Percentiles rank a stretch among this genome's conserved stretches.
phyloP scores from a whole-genome alignment of 305 asterid genomes.

The Fraxinus velutina region DNA sequence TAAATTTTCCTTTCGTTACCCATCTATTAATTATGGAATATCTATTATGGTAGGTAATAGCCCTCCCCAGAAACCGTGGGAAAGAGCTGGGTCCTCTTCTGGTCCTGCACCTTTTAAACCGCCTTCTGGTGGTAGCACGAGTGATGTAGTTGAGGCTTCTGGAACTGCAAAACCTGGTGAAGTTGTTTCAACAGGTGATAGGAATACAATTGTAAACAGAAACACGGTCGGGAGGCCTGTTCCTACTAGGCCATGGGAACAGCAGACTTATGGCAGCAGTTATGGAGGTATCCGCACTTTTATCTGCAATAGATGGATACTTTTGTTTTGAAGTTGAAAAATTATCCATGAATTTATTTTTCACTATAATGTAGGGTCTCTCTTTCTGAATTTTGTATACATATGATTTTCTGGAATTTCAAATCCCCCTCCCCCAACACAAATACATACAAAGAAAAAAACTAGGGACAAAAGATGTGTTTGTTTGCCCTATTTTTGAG shows the following conservation, averaged over 20 bases:
- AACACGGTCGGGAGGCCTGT: conserved; percentile 73
- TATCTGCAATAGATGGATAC: not conserved
- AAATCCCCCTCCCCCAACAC: not conserved
- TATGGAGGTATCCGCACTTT: conserved; percentile 63
- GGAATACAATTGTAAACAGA: conserved; percentile 44
- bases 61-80: conserved; percentile 95
- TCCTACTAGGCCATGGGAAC: conserved; percentile 95
- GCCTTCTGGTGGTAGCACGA: conserved; percentile 80
- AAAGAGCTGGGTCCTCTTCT: conserved; percentile 74
- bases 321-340: not conserved
- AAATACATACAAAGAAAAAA: not conserved
- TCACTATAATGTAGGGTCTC: not conserved
- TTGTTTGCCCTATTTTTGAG: not conserved
- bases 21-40: conserved; percentile 14
- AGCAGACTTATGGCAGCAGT: conserved; percentile 63
- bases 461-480: not conserved
- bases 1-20: not conserved
- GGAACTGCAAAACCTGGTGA: conserved; percentile 95
- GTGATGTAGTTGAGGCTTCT: conserved; percentile 87
- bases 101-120: conserved; percentile 92
- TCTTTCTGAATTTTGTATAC: not conserved
- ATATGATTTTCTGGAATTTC: not conserved
- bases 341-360: not conserved
- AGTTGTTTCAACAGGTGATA: conserved; percentile 56
- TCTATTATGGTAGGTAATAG: conserved; percentile 40